phyloP scores from a whole-genome alignment of 148 eudicot species.

The Camellia lanceoleosa region DNA sequence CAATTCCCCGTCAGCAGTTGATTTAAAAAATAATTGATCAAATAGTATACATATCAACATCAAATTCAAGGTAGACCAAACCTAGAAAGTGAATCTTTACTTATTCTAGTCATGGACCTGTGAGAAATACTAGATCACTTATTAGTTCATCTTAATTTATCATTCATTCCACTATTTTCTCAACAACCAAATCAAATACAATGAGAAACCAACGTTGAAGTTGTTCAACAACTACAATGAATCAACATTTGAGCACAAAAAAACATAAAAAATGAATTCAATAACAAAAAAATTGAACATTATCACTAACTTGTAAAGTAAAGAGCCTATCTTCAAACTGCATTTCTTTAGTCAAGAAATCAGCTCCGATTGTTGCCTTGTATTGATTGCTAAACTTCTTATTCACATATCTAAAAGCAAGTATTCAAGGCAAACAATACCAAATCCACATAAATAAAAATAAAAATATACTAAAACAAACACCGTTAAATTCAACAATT shows the following conservation, averaged over 20 bases:
- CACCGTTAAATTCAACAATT: too few species aligned
- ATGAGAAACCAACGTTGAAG: too few species aligned
- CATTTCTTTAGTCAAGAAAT: constrained; percentile 92
- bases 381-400: too few species aligned
- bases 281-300: background rate
- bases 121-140: background rate
- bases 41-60: too few species aligned
- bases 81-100: background rate
- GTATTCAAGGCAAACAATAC: too few species aligned
- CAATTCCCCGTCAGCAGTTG: background rate
- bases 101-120: background rate
- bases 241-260: background rate
- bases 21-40: too few species aligned
- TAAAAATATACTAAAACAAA: too few species aligned
- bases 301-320: constrained; percentile 71
- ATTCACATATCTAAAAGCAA: too few species aligned
- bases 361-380: too few species aligned
- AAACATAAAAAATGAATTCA: background rate
- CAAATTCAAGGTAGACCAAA: background rate
- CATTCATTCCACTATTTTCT: background rate
- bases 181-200: background rate
- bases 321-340: constrained; percentile 96
- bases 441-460: too few species aligned
- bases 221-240: background rate
- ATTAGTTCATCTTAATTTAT: background rate